These are phyloP conservation scores for Eucalyptus regnans DNA, from an alignment of 345 rosid species.

Conservation along the genomic window DNA sequence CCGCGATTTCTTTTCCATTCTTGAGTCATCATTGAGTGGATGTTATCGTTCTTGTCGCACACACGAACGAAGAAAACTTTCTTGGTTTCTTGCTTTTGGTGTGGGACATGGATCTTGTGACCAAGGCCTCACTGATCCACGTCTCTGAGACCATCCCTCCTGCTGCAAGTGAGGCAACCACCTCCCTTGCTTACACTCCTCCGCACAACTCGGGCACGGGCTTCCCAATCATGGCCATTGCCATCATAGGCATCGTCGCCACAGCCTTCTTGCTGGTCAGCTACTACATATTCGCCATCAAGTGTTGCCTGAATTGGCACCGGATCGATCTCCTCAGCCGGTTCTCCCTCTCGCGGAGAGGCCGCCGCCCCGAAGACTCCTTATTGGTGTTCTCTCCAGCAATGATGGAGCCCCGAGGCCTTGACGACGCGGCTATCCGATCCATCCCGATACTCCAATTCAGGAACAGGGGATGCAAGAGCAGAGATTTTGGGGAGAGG, in stretches of 20 bases:
- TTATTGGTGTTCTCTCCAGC: constrained; percentile 30
- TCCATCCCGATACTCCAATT: constrained; percentile 68
- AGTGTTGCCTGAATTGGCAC: constrained; percentile 89
- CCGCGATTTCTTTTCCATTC: neutral
- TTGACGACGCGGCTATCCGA: constrained; percentile 71
- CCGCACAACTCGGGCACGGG: constrained; percentile 22
- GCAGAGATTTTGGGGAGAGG: constrained; percentile 20
- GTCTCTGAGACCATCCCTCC: constrained; percentile 20
- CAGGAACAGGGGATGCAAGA: constrained; percentile 28
- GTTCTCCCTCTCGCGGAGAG: constrained; percentile 44
- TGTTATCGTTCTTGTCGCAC: neutral
- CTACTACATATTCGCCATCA: constrained; percentile 77
- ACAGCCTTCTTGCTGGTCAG: constrained; percentile 76
- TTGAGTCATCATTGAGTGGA: neutral
- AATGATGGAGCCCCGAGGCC: constrained; percentile 36
- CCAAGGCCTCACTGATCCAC: constrained; percentile 4
- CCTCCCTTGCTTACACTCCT: constrained; percentile 6
- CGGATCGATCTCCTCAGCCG: constrained; percentile 44
- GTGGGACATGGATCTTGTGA: constrained; percentile 32
- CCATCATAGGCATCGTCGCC: constrained; percentile 73
- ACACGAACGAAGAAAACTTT: neutral
- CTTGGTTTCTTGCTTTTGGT: neutral
- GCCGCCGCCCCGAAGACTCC: constrained; percentile 27
- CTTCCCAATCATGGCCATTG: constrained; percentile 71
- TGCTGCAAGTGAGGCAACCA: constrained; percentile 3